These are phyloP conservation scores for Corylus avellana DNA, from an alignment of 306 rosid genomes.

Conservation along the genomic window DNA sequence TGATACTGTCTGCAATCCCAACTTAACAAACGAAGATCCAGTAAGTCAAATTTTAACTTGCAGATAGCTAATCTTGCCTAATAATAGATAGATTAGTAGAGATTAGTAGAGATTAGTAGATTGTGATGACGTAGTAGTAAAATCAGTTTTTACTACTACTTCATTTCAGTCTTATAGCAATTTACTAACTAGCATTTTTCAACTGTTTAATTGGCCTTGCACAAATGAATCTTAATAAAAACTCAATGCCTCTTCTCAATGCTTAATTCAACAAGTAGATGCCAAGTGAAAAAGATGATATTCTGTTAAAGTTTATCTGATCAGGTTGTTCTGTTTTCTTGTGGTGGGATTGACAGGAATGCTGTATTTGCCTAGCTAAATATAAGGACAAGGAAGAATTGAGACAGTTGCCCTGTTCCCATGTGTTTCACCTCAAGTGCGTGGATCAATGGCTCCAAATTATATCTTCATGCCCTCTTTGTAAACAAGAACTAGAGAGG, in stretches of 20 bases:
- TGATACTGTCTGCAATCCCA: slow-evolving; percentile 41
- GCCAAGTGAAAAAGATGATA: not conserved
- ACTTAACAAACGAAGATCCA: slow-evolving; percentile 52
- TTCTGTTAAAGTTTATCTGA: not conserved
- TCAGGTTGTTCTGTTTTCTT: slow-evolving; percentile 18
- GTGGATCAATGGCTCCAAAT: slow-evolving; percentile 93
- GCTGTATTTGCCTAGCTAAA: slow-evolving; percentile 87
- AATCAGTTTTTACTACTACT: no score
- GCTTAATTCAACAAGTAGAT: not conserved
- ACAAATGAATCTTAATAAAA: not conserved
- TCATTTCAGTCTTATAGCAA: no score
- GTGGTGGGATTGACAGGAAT: slow-evolving; percentile 55
- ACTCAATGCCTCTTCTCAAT: not conserved
- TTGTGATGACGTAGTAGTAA: no score
- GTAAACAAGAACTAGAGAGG: slow-evolving; percentile 79
- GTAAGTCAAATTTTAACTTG: slow-evolving; percentile 50
- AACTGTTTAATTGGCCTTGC: not conserved
- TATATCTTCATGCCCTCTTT: slow-evolving; percentile 86
- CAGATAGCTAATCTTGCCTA: not conserved
- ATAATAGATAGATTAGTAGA: no score
- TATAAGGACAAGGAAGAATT: slow-evolving; percentile 84
- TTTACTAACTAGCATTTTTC: no score
- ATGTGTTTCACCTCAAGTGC: slow-evolving; percentile 80
- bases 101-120: no score
- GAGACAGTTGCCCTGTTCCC: slow-evolving; percentile 80